phyloP scores from a whole-genome alignment of 2,329 filamentous ascomycete genomes.

The Penicillium vulpinum region DNA sequence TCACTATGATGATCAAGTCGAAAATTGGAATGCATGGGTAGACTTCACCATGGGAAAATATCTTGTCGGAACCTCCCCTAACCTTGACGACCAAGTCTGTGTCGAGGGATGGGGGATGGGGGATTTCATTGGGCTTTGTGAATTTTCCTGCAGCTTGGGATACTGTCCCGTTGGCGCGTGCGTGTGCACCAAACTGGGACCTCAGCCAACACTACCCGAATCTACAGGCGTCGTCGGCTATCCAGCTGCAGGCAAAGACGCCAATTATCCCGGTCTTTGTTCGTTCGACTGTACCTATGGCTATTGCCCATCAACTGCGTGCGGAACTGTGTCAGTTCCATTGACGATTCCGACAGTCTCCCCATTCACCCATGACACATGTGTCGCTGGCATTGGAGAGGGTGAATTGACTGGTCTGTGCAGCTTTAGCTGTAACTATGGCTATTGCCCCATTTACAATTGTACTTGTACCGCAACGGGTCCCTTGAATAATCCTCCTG shows the following conservation, averaged over 20 bases:
- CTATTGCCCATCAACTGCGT: conserved; percentile 32
- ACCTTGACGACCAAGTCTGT: not conserved
- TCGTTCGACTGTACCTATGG: conserved; percentile 47
- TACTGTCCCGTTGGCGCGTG: conserved; percentile 6
- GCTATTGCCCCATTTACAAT: too few species aligned
- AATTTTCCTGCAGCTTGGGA: not conserved
- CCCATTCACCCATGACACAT: too few species aligned
- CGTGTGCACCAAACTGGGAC: not conserved
- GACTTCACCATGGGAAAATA: too few species aligned
- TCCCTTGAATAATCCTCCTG: not conserved
- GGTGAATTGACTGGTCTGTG: too few species aligned
- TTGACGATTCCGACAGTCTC: too few species aligned
- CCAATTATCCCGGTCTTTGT: conserved; percentile 44
- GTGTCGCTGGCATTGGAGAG: too few species aligned
- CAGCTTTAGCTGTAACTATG: too few species aligned
- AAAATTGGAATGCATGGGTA: too few species aligned
- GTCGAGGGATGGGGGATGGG: not conserved
- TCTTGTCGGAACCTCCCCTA: too few species aligned
- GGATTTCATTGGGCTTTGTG: not conserved
- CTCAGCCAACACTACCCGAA: not conserved
- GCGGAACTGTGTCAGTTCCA: too few species aligned
- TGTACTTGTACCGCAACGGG: too few species aligned
- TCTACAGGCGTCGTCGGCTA: conserved; percentile 6
- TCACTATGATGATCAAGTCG: too few species aligned
- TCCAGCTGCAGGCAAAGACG: conserved; percentile 11